Percentiles rank a stretch among this genome's conserved stretches.
phyloP scores from a whole-genome alignment of 1,139 yeast species.

The Yamadazyma buinensis region DNA sequence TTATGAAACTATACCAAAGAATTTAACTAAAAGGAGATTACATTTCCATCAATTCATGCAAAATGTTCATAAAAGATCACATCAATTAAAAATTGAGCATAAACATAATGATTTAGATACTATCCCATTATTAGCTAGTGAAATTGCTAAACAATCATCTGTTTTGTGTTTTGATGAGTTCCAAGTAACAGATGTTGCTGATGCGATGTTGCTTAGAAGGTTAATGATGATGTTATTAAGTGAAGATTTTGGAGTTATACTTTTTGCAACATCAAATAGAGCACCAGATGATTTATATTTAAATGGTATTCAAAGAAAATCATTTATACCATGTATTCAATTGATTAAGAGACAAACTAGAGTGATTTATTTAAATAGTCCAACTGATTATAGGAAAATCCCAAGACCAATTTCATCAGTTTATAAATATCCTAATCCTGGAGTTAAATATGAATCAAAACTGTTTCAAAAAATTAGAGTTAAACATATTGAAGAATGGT shows the following conservation, averaged over 20 bases:
- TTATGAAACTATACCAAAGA: constrained; percentile 74
- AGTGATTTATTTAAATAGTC: constrained; percentile 80
- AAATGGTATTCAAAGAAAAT: constrained; percentile 88
- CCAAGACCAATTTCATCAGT: constrained; percentile 81
- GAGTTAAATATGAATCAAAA: constrained; percentile 52
- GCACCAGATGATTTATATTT: constrained; percentile 91
- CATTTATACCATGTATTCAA: constrained; percentile 89
- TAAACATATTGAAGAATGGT: constrained; percentile 77
- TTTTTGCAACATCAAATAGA: constrained; percentile 92
- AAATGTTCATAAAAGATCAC: constrained; percentile 81
- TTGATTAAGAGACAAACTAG: constrained; percentile 68
- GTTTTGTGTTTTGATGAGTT: constrained; percentile 93
- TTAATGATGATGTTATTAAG: constrained; percentile 59
- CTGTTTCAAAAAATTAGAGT: constrained; percentile 48
- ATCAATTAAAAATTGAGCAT: constrained; percentile 61
- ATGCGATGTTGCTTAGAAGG: constrained; percentile 90
- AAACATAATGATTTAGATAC: constrained; percentile 68
- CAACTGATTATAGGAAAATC: constrained; percentile 88
- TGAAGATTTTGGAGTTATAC: constrained; percentile 72
- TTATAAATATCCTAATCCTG: constrained; percentile 71
- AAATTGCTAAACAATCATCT: constrained; percentile 71
- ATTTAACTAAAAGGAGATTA: constrained; percentile 70
- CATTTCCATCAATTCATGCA: constrained; percentile 99
- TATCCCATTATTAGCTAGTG: constrained; percentile 79
- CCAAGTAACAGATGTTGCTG: constrained; percentile 96